Conservation (phyloP, 2,329 filamentous ascomycete genomes). For the Trichoderma harzianum region DNA sequence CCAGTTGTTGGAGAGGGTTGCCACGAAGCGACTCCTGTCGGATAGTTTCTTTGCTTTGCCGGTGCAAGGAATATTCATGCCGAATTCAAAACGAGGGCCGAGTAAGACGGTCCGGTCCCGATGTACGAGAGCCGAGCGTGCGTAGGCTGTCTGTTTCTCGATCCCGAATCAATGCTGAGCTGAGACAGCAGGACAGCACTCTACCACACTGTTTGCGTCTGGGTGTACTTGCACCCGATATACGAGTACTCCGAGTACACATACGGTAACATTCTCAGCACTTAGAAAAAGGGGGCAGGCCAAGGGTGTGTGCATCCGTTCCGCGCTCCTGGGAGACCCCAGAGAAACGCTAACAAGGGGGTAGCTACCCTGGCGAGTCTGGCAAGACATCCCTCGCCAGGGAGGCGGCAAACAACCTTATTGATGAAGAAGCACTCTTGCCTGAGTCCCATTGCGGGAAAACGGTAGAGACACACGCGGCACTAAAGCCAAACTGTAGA, state of each 20-base stretch:
- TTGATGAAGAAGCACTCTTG: background rate
- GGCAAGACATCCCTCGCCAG: background rate
- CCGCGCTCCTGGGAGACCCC: slow-evolving; percentile 16
- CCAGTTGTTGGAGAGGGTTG: background rate
- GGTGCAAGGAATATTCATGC: background rate
- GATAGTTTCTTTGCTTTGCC: background rate
- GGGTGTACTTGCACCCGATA: background rate
- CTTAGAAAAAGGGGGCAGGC: background rate
- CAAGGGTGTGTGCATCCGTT: slow-evolving; percentile 13
- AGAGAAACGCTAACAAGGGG: slow-evolving; percentile 16
- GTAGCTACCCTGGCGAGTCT: slow-evolving; percentile 10
- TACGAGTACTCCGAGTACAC: background rate
- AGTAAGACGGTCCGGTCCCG: background rate
- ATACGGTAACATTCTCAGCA: background rate
- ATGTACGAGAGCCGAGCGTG: background rate
- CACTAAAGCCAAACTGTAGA: slow-evolving; percentile 9
- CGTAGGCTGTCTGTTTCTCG: background rate
- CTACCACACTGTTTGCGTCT: background rate
- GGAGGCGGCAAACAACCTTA: slow-evolving; percentile 17
- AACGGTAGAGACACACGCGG: slow-evolving; percentile 10
- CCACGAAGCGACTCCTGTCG: background rate
- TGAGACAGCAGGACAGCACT: background rate
- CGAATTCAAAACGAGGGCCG: background rate
- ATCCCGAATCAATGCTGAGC: background rate
- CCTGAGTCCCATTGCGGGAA: slow-evolving; percentile 15